Conservation (phyloP, 2,329 filamentous ascomycete species). For the Neocucurbitaria cava region DNA sequence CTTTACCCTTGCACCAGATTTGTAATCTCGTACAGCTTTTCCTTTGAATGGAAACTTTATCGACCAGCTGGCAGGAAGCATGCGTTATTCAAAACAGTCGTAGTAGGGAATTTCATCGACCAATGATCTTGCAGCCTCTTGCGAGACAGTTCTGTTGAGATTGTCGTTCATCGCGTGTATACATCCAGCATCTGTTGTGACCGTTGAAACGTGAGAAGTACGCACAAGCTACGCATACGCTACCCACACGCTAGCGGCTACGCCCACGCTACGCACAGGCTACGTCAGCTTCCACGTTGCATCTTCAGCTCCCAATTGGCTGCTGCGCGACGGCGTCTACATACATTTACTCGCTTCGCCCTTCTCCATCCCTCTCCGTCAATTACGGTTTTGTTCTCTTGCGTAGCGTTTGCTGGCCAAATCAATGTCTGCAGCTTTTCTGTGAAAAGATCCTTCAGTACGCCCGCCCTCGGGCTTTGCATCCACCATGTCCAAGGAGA, state of each 20-base stretch:
- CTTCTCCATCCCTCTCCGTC: background rate
- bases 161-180: no score
- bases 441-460: slow-evolving; percentile 24
- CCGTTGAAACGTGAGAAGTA: no score
- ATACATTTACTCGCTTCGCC: slow-evolving; percentile 9
- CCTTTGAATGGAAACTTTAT: background rate
- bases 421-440: slow-evolving; percentile 26
- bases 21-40: background rate
- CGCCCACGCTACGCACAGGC: no score
- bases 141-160: no score
- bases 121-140: no score
- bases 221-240: no score
- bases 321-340: slow-evolving; percentile 21
- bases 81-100: background rate
- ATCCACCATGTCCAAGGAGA: slow-evolving; percentile 26
- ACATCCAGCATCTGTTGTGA: no score
- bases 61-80: background rate
- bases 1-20: background rate
- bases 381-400: slow-evolving; percentile 1
- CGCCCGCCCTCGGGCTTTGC: slow-evolving; percentile 13
- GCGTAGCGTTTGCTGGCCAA: slow-evolving; percentile 9
- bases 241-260: no score
- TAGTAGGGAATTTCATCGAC: background rate
- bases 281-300: slow-evolving; percentile 48
- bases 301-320: slow-evolving; percentile 40